Percentiles rank a stretch among this genome's conserved stretches.
These are phyloP conservation scores for Annulohypoxylon stygium DNA, from an alignment of 495 filamentous ascomycete species.

Conservation along the genomic window DNA sequence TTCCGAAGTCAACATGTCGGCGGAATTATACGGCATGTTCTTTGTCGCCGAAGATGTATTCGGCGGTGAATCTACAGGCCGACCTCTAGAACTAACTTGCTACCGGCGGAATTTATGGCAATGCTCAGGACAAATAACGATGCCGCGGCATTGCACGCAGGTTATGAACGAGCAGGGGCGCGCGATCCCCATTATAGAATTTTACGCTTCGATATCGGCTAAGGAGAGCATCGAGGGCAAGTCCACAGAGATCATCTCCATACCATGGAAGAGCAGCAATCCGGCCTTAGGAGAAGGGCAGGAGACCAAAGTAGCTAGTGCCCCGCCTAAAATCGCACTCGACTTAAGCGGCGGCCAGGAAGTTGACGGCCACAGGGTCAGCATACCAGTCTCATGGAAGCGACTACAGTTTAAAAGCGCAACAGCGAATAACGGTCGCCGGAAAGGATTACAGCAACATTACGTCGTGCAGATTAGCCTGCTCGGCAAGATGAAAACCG, in stretches of 20 bases:
- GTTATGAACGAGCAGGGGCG: conserved; percentile 84
- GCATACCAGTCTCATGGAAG: conserved; percentile 88
- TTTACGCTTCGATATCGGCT: conserved; percentile 84
- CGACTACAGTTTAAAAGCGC: conserved; percentile 92
- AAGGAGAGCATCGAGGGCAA: conserved; percentile 93
- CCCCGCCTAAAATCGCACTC: conserved; percentile 72
- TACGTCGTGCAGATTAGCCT: conserved; percentile 76
- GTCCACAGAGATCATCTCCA: conserved; percentile 88
- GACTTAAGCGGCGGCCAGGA: conserved; percentile 78
- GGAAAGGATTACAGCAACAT: conserved; percentile 78
- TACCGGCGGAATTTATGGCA: conserved; percentile 93
- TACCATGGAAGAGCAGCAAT: conserved; percentile 90
- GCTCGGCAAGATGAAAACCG: conserved; percentile 69
- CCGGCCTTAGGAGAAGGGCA: conserved; percentile 65
- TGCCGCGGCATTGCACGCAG: conserved; percentile 78
- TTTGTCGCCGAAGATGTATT: conserved; percentile 84
- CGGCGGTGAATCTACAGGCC: conserved; percentile 59
- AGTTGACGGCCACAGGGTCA: conserved; percentile 78
- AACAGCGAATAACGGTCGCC: conserved; percentile 84
- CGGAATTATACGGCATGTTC: conserved; percentile 95
- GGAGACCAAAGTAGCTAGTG: conserved; percentile 62
- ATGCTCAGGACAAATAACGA: conserved; percentile 83
- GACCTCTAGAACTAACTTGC: conserved; percentile 88
- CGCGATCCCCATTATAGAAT: conserved; percentile 76
- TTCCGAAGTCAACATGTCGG: conserved; percentile 76